Percentiles rank a stretch among this genome's conserved stretches.
These are phyloP conservation scores for Neoboletus subvelutipes DNA, from an alignment of 768 basidiomycete species.

Conservation along the genomic window DNA sequence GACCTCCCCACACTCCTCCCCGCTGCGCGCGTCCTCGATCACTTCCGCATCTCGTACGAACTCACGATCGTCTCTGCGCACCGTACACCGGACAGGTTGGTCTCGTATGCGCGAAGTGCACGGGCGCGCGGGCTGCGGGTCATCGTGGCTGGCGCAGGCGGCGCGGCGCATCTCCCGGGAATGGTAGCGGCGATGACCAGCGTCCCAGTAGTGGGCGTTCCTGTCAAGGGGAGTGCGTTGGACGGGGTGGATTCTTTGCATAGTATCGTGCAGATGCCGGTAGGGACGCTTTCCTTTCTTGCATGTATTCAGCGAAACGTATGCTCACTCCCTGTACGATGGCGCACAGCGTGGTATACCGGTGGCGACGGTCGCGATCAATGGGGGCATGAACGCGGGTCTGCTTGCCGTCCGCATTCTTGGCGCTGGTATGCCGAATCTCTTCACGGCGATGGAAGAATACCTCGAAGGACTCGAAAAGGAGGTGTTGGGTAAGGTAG, in stretches of 20 bases:
- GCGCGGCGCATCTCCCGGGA: slow-evolving; percentile 95
- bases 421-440: slow-evolving; percentile 63
- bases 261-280: slow-evolving; percentile 99
- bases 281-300: slow-evolving; percentile 41
- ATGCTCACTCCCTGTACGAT: not conserved
- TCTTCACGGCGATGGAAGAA: slow-evolving; percentile 64
- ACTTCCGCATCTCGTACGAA: slow-evolving; percentile 87
- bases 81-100: slow-evolving; percentile 85
- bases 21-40: slow-evolving; percentile 79
- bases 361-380: slow-evolving; percentile 96
- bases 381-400: slow-evolving; percentile 92
- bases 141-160: slow-evolving; percentile 96
- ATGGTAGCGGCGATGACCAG: slow-evolving; percentile 97
- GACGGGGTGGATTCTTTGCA: slow-evolving; percentile 97
- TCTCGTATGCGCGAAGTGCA: slow-evolving; percentile 79
- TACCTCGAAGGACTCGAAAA: slow-evolving; percentile 69
- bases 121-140: slow-evolving; percentile 61
- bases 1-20: slow-evolving; percentile 94
- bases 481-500: slow-evolving; percentile 79
- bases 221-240: slow-evolving; percentile 89
- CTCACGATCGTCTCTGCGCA: slow-evolving; percentile 96
- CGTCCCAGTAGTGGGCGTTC: slow-evolving; percentile 93
- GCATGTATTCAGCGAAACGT: not conserved
- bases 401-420: slow-evolving; percentile 91
- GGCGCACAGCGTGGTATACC: slow-evolving; percentile 82